Evolutionary conservation across 2,329 filamentous ascomycete species (phyloP), one percentile per base, ranked within the genome.

Genomic region (Reticulascus tulasneorum): DNA sequence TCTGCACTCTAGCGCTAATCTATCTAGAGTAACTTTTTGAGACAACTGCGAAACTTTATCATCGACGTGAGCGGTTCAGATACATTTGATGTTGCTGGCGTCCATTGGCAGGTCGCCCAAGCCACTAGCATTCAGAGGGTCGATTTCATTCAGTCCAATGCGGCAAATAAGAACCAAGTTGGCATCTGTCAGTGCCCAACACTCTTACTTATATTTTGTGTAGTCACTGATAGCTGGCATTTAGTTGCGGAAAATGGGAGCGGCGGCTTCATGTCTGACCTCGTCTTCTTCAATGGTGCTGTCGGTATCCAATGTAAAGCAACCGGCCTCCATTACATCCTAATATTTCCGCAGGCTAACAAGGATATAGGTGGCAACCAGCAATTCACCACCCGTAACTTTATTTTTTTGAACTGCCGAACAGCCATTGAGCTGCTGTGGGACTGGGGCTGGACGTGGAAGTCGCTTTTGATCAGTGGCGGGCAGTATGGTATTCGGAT

Each of bases 351-450:
- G n/a, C n/a, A n/a, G 63, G 63, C 38, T 77, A 77, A 63, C 75
- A 75, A 35, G 74, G 73, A 75, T 75, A 35, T 66, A 66, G 43
- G 21, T 29, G 78, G 77, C 12, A 79, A 76, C 51, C 77, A 82
- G 50, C 82, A 87, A 53, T 86, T 84, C 52, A 84, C 80, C 4
- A 79, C 78, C 44, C 70, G 78, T 27, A 82, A 84, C 55, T 47
- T 86, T 33, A 73, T 67, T 12, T 86, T 86, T 63, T 77, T 78
- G 46, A 66, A 71, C 52, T 79, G 77, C 58, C 67, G 76, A 45
- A 85, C 79, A 7, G 74, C 76, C 30, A 75, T 86, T 34, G 77
- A 73, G 52, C 75, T 84, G 60, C 74, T 82, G 46, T 87, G 84
- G 83, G 75, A 84, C 58, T 88, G 83, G 83, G 75, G 76, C 19